These are phyloP conservation scores for Eucalyptus sp. DNA, from an alignment of 345 rosid genomes.

Conservation along the genomic window DNA sequence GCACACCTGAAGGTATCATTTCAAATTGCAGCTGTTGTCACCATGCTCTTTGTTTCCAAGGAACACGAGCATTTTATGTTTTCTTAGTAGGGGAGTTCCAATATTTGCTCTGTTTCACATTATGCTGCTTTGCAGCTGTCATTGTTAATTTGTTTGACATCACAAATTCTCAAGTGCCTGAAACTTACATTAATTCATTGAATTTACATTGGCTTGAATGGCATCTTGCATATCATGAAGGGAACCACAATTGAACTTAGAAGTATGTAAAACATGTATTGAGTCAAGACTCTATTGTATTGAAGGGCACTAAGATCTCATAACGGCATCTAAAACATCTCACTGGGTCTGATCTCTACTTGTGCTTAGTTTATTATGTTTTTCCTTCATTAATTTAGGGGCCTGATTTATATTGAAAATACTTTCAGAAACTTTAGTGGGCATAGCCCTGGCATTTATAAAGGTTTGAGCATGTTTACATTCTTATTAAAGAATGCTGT, in stretches of 20 bases:
- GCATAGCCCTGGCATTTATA: neutral
- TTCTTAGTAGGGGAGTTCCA: neutral
- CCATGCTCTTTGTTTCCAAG: neutral
- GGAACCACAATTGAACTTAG: neutral
- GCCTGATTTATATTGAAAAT: neutral
- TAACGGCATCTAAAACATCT: neutral
- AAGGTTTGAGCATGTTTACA: neutral
- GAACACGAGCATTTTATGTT: neutral
- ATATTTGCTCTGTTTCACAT: neutral
- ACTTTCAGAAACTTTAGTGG: neutral
- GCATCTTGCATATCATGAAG: neutral
- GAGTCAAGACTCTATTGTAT: neutral
- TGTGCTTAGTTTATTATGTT: neutral
- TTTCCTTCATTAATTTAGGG: neutral
- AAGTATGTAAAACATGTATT: neutral
- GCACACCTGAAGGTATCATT: conserved; percentile 78
- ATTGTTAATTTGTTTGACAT: neutral
- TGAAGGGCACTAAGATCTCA: neutral
- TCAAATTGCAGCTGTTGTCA: neutral
- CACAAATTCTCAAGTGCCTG: neutral
- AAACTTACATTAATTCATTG: neutral
- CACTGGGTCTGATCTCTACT: neutral
- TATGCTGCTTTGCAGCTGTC: neutral
- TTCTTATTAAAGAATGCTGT: neutral
- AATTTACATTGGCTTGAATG: neutral